phyloP scores from a whole-genome alignment of 2,329 filamentous ascomycete genomes.

The Aspergillus floridensis region DNA sequence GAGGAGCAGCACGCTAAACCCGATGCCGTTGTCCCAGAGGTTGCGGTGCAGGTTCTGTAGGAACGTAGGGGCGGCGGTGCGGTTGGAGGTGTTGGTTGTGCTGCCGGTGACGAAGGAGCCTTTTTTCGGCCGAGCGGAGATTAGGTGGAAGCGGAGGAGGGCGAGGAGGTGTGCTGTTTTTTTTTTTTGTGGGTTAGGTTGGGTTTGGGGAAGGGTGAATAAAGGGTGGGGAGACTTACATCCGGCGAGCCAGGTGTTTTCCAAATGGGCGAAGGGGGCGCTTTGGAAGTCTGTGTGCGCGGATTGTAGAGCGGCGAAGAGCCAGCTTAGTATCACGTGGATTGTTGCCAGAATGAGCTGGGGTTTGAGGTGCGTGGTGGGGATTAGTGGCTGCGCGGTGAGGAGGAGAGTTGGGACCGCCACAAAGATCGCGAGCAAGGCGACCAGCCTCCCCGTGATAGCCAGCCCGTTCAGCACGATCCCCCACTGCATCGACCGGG shows the following conservation, averaged over 20 bases:
- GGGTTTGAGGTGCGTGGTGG: conserved; percentile 8
- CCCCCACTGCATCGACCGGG: conserved; percentile 15
- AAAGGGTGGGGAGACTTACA: conserved; percentile 17
- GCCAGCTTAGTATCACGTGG: conserved; percentile 20
- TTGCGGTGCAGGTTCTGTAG: conserved; percentile 15
- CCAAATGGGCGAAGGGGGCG: conserved; percentile 24
- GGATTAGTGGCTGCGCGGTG: conserved; percentile 15
- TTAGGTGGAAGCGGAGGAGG: conserved; percentile 23
- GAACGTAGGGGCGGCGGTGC: background rate
- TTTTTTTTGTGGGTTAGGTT: background rate
- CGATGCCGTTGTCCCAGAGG: conserved; percentile 18
- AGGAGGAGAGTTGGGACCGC: conserved; percentile 21
- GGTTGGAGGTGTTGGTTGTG: conserved; percentile 26
- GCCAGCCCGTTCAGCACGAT: conserved; percentile 23
- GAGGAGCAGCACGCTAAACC: conserved; percentile 17
- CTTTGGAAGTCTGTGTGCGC: conserved; percentile 22
- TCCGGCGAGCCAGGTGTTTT: conserved; percentile 29
- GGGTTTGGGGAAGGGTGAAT: background rate
- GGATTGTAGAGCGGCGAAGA: conserved; percentile 21
- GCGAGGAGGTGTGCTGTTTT: background rate
- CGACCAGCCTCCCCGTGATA: conserved; percentile 21
- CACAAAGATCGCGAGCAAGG: conserved; percentile 18
- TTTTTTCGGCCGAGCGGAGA: conserved; percentile 23
- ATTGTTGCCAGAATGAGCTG: conserved; percentile 17
- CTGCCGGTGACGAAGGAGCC: conserved; percentile 33